These are phyloP conservation scores for Exophiala oligosperma DNA, from an alignment of 2,329 filamentous ascomycete genomes.

Conservation along the genomic window DNA sequence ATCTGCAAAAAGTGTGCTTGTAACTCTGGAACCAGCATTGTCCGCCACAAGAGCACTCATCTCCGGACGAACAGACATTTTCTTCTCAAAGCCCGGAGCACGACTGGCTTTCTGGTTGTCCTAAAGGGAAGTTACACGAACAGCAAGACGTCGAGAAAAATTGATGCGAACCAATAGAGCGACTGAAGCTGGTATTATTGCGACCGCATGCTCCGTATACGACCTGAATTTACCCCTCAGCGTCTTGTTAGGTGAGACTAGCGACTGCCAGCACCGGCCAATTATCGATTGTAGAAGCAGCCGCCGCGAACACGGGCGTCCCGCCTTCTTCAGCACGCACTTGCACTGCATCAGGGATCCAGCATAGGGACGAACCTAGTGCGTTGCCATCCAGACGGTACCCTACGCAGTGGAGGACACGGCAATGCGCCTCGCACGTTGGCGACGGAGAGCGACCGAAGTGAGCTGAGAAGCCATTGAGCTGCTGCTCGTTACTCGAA, in stretches of 20 bases:
- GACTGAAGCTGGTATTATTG: constrained; percentile 4
- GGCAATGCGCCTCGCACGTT: constrained; percentile 14
- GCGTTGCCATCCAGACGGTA: constrained; percentile 17
- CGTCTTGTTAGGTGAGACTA: constrained; percentile 12
- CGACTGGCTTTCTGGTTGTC: too few species aligned
- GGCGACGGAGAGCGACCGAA: constrained; percentile 2
- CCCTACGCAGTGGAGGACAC: constrained; percentile 16
- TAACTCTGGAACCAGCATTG: too few species aligned
- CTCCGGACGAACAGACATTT: too few species aligned
- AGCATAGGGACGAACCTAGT: constrained; percentile 25
- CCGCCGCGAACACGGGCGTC: not conserved
- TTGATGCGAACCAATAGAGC: constrained; percentile 23
- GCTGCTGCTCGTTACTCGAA: too few species aligned
- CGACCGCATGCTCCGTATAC: not conserved
- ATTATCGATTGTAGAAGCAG: constrained; percentile 4
- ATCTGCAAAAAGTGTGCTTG: not conserved
- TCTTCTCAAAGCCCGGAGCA: too few species aligned
- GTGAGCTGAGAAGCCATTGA: not conserved
- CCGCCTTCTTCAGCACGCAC: not conserved
- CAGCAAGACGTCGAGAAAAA: not conserved
- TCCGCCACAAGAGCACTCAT: too few species aligned
- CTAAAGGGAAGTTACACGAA: not conserved
- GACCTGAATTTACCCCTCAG: constrained; percentile 4
- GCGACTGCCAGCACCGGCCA: constrained; percentile 3
- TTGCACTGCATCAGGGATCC: not conserved